A percentile compares a stretch with the other conserved stretches of the same genome.
phyloP scores from a whole-genome alignment of 345 rosid species.

The Gossypium rotundifolium region DNA sequence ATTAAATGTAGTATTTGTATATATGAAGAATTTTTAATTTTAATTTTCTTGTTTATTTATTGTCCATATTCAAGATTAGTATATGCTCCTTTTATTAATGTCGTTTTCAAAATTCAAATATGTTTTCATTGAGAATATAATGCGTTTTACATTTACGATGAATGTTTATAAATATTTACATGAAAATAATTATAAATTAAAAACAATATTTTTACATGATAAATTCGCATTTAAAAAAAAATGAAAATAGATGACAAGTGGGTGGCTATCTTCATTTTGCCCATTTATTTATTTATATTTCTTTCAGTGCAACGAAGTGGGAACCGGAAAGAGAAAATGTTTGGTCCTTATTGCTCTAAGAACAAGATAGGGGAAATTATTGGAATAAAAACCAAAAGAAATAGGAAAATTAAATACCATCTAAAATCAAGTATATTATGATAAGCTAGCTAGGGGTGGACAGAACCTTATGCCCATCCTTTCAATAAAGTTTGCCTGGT shows the following conservation, averaged over 20 bases:
- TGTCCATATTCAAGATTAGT: rapidly evolving
- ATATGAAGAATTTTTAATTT: too few species aligned
- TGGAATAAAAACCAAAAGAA: background rate
- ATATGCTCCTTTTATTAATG: too few species aligned
- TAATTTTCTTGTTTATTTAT: too few species aligned
- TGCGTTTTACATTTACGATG: too few species aligned
- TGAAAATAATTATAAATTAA: too few species aligned
- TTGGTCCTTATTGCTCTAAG: conserved; percentile 3
- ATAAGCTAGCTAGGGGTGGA: background rate
- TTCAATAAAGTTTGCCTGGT: conserved; percentile 33
- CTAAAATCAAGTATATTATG: background rate
- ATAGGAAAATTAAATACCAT: background rate
- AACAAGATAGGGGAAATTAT: background rate
- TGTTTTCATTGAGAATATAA: too few species aligned
- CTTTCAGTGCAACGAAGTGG: conserved; percentile 13
- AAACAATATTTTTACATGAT: too few species aligned
- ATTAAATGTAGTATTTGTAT: too few species aligned
- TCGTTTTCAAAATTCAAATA: too few species aligned
- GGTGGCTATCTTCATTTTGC: background rate
- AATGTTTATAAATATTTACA: too few species aligned
- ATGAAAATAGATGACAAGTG: background rate
- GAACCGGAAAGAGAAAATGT: conserved; percentile 14
- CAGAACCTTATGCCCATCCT: conserved; percentile 37
- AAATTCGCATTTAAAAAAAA: too few species aligned
- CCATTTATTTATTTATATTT: background rate